phyloP scores from a whole-genome alignment of 139 green algal species.

The Desmodesmus armatus region DNA sequence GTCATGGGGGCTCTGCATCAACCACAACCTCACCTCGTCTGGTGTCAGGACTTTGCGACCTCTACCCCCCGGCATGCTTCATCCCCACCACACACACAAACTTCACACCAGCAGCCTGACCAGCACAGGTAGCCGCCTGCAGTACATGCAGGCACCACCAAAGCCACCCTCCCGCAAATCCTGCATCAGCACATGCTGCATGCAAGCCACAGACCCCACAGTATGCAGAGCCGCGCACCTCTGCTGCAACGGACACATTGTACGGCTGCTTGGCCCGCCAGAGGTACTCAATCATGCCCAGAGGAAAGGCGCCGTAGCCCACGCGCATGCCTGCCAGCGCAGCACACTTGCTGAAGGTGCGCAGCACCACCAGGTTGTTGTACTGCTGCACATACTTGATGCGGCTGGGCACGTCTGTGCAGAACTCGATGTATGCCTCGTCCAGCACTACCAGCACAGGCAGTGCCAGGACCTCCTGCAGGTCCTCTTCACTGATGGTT shows the following conservation, averaged over 20 bases:
- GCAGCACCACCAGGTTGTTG: slow-evolving; percentile 96
- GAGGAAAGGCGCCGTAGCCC: slow-evolving; percentile 80
- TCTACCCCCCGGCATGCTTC: no score
- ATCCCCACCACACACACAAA: no score
- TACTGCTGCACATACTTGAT: slow-evolving; percentile 83
- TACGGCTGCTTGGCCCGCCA: slow-evolving; percentile 99
- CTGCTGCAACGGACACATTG: slow-evolving; percentile 96
- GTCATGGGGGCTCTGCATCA: no score
- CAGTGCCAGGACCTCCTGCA: slow-evolving; percentile 83
- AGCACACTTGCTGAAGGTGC: slow-evolving; percentile 98
- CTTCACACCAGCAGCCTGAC: no score
- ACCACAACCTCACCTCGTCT: no score
- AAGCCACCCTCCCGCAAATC: no score
- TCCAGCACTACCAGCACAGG: slow-evolving; percentile 97
- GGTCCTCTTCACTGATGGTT: slow-evolving; percentile 87
- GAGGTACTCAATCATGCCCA: slow-evolving; percentile 87
- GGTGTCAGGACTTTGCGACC: no score
- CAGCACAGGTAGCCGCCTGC: no score
- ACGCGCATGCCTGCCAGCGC: slow-evolving; percentile 71
- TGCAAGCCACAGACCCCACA: no score
- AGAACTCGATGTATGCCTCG: slow-evolving; percentile 99
- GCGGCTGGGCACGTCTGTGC: slow-evolving; percentile 62
- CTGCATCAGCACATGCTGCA: no score
- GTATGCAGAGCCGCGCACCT: no score
- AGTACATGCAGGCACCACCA: no score